Base-by-base conservation (phyloP, 2,329 filamentous ascomycete genomes). In the Aspergillus sp. region DNA sequence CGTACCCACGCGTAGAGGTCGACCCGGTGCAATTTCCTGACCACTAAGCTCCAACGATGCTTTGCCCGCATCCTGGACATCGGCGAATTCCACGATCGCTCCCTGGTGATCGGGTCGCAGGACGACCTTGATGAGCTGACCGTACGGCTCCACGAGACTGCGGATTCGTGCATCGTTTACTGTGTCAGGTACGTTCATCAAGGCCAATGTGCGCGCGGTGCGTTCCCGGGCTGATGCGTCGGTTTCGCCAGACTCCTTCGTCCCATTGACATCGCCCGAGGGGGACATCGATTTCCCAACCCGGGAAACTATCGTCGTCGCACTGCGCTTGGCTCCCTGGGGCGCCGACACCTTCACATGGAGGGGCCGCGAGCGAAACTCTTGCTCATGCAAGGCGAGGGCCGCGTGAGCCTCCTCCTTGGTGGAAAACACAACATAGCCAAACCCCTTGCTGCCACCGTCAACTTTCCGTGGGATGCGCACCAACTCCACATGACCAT, bases 181-280 rank as follows among this genome's bases (percentile, higher is more conserved):
- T 0, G 92, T 97, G 65, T 97, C 94, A 0, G 94, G 91, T 1
- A 99, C 78, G 57, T 92, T 88, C 73, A 97, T 83, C 23, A 99
- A 77, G 9, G 87, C 88, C 46, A 97, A 80, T 1, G 89, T 94
- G 48, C 91, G 86, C 46, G 86, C 83, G 25, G 78, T 79, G 6
- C 75, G 71, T 1, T 79, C 76, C 20, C 65, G 59, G 53, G 75
- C 70, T 0, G 67, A 49, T 64, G 74, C 78, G 25, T 69, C 63
- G 45, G 74, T 65, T 31, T 79, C 76, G 9, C 70, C 71, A 16
- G 61, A 49, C 5, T 58, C 49, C 20, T 52, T 47, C 4, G 50
- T 56, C 14, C 71, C 67, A 49, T 75, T 66, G 19, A 62, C 62
- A 49, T 72, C 65, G 20, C 69, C 63, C 17, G 72, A 66, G 2